Base-by-base conservation (phyloP, 78 protist genomes). In the Mantamonas sphyraenae region DNA sequence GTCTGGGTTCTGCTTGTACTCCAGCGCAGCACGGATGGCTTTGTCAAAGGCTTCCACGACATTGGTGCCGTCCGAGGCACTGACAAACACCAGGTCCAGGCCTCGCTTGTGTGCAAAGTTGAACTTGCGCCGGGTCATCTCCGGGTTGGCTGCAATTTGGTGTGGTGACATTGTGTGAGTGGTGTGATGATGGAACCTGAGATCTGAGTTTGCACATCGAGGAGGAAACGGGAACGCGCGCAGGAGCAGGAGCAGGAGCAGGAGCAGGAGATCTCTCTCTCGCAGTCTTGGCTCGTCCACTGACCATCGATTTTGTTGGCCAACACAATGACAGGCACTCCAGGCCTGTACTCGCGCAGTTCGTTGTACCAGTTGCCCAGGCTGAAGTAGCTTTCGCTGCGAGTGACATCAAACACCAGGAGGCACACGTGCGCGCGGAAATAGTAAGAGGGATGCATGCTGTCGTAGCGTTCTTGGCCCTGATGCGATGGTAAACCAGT, bases 41-140 rank as follows among this genome's bases (percentile, higher is more conserved):
- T 33, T 33, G 14, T 76, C 34, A 30, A 82, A 82, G 24, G 66
- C 33, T 58, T 62, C 40, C 24, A 71, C 84, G 61, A 84, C 79
- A 57, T 85, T 85, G 19, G 84, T 80, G 31, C 90, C 90, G 47
- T 80, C 84, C 24, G 90, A 76, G 9, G 90, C 90, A 3, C 77
- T 63, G 42, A 71, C 84, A 63, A 77, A 85, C 58, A 55, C 39
- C 26, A 79, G 53, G 31, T 80, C 79, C 38, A 80, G 61, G 51
- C 30, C 70, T 47, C 73, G 68, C 62, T 85, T 77, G 38, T 40
- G 26, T 1, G 90, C 73, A 51, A 85, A 85, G 34, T 45, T 57
- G 58, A 75, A 85, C 33, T 31, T 7, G 55, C 66, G 68, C 53
- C 61, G 26, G 16, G 78, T 63, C 39, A 80, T 80, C 28, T 38